Percentiles rank a stretch among this genome's conserved stretches.
These are phyloP conservation scores for Capsicum rhomboideum DNA, from an alignment of 257 asterid species.

Conservation along the genomic window DNA sequence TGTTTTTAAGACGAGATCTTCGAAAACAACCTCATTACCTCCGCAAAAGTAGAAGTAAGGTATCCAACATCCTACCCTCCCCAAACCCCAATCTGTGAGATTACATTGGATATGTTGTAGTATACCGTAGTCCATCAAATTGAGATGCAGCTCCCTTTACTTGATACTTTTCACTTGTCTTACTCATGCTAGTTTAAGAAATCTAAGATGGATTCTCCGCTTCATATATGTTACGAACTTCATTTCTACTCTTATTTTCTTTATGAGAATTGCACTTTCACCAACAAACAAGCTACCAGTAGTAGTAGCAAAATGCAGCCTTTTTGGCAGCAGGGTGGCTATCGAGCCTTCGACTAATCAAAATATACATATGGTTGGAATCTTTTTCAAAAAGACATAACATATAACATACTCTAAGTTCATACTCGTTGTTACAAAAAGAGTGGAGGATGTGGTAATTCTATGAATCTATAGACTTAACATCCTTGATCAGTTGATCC, in stretches of 20 bases:
- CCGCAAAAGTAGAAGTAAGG: not conserved
- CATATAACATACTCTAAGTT: not conserved
- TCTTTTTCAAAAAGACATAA: not conserved
- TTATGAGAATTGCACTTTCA: not conserved
- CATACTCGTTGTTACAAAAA: not conserved
- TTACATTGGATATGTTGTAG: not conserved
- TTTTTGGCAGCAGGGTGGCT: not conserved
- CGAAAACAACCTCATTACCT: accelerated
- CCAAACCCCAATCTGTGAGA: too few species aligned
- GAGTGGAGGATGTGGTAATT: not conserved
- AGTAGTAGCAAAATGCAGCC: not conserved
- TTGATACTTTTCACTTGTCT: not conserved
- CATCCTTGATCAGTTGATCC: not conserved
- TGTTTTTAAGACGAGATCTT: not conserved
- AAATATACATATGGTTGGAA: not conserved
- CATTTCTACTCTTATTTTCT: not conserved
- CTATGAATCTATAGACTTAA: not conserved
- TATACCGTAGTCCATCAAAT: not conserved
- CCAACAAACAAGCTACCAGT: not conserved
- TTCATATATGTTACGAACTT: not conserved
- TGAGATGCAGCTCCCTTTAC: not conserved
- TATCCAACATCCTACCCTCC: accelerated
- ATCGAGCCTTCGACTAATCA: not conserved
- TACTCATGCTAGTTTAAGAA: not conserved
- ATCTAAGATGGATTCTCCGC: not conserved